Evolutionary conservation across 495 filamentous ascomycete species (phyloP).

Genomic region (Penicillium cosmopolitanum): DNA sequence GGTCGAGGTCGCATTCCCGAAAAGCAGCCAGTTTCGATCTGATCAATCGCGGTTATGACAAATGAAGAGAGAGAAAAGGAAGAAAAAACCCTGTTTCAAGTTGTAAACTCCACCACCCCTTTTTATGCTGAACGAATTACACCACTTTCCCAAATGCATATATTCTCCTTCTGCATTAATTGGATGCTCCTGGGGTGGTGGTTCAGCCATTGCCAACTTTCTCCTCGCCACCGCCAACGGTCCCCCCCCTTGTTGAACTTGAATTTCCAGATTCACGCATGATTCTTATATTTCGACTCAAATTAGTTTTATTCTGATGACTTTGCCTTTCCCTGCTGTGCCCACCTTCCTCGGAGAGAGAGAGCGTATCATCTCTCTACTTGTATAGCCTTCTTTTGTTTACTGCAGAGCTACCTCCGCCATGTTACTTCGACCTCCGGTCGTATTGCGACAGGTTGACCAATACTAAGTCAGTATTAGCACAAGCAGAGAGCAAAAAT

Average conservation of each 20-base stretch:
- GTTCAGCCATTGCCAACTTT: not conserved
- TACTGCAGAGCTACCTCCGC: not conserved
- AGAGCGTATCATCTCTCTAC: not conserved
- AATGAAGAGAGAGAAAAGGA: not conserved
- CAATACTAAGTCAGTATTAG: not conserved
- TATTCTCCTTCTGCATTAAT: not conserved
- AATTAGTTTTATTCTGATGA: not conserved
- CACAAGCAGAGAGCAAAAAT: not conserved
- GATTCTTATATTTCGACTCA: not conserved
- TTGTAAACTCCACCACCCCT: not conserved
- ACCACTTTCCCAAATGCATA: not conserved
- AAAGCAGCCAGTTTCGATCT: not conserved
- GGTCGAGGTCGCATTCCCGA: not conserved
- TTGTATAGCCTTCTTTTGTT: not conserved
- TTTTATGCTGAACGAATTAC: not conserved
- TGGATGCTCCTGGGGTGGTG: not conserved
- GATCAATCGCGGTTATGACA: not conserved
- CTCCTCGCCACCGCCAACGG: not conserved
- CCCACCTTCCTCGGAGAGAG: not conserved
- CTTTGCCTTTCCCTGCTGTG: not conserved
- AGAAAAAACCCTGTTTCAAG: not conserved
- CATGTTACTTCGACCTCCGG: not conserved
- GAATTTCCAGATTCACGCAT: not conserved
- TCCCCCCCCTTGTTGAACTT: not conserved
- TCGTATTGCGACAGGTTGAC: not conserved